Base-by-base conservation (phyloP, 257 asterid species). In the Solanum infundibuliforme region DNA sequence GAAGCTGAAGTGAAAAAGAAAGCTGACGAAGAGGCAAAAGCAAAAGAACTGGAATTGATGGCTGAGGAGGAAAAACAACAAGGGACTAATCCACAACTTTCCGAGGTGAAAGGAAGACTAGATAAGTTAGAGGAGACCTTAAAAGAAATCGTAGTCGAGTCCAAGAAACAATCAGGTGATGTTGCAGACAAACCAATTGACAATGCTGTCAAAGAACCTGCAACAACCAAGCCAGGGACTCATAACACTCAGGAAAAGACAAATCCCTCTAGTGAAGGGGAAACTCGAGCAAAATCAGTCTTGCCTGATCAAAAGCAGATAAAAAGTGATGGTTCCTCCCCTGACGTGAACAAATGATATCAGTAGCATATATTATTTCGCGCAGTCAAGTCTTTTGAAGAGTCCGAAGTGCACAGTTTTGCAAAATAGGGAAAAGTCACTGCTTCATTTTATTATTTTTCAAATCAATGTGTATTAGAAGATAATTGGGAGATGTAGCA, bases 21-120 rank as follows among this genome's bases (percentile, higher is more conserved):
- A 90, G 98, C 99, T 34, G 99, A 97, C 87, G 94, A 94, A 89
- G 98, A 95, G 87, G 97, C 98, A 83, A 94, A 93, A 87, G 94
- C 95, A 35, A 95, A 94, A 93, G 98, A 94, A 93, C 88, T 94
- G 96, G 98, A 96, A 90, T 92, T 66, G 38, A 94, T 93, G 90
- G 93, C 93, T 68, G 92, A 92, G 58, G 95, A 92, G 90, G 92
- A 91, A 88, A 94, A 91, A 85, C 92, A 91, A 46, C 86, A 91
- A 46, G 88, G 89, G 60, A 90, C 95, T 72, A 93, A 94, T 92
- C 98, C 98, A 4, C 94, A 90, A 71, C 87, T 96, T 91, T 84
- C 92, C 87, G 96, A 90, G 89, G 93, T 97, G 69, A 95, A 95
- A 93, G 95, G 88, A 88, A 97, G 99, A 89, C 93, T 95, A 23